These are phyloP conservation scores for Elsinoe ampelina DNA, from an alignment of 2,329 filamentous ascomycete genomes.

Conservation along the genomic window DNA sequence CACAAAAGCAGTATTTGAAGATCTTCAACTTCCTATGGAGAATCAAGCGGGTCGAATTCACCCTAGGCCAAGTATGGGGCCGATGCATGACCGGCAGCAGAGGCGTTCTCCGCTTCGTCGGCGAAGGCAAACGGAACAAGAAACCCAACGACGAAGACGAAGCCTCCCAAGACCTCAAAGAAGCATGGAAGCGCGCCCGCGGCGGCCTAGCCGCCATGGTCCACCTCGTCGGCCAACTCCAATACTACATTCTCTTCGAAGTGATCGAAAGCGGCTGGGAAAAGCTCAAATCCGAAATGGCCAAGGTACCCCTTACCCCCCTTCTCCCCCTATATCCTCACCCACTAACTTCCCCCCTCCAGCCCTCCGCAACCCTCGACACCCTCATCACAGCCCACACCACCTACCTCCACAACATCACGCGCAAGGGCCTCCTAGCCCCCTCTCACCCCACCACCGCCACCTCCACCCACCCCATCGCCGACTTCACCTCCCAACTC, in stretches of 20 bases:
- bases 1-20: slow-evolving; percentile 91
- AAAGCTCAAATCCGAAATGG: slow-evolving; percentile 72
- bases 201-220: slow-evolving; percentile 95
- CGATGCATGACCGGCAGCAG: slow-evolving; percentile 91
- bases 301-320: slow-evolving; percentile 36
- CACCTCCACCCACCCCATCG: slow-evolving; percentile 35
- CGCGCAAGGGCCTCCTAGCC: slow-evolving; percentile 78
- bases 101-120: slow-evolving; percentile 73
- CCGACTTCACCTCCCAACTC: slow-evolving; percentile 79
- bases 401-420: slow-evolving; percentile 85
- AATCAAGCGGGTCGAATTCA: slow-evolving; percentile 95
- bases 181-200: slow-evolving; percentile 80
- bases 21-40: slow-evolving; percentile 99
- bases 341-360: slow-evolving; percentile 6
- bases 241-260: slow-evolving; percentile 98
- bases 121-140: slow-evolving; percentile 36
- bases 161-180: slow-evolving; percentile 33
- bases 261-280: slow-evolving; percentile 97
- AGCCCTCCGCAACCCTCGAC: slow-evolving; percentile 79
- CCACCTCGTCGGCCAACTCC: slow-evolving; percentile 91
- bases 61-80: slow-evolving; percentile 80
- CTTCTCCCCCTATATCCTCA: background rate
- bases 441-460: slow-evolving; percentile 25
- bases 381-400: slow-evolving; percentile 89
- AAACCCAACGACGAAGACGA: slow-evolving; percentile 32